phyloP scores from a whole-genome alignment of 163 green algal species.

The Prototheca cutis region DNA sequence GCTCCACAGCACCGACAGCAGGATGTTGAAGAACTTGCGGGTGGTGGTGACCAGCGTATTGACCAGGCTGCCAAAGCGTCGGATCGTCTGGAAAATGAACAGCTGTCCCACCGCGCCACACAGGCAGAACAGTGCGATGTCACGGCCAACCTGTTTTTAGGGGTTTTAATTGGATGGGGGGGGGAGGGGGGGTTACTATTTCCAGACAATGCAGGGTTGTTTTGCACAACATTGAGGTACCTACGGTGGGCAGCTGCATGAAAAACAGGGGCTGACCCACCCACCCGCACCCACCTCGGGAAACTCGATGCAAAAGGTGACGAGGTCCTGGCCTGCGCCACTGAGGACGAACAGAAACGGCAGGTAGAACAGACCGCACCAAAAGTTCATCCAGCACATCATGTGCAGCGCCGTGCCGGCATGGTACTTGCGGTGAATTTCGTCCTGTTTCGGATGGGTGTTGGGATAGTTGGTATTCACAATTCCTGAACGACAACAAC shows the following conservation, averaged over 20 bases:
- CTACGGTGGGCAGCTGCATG: too few relatives aligned
- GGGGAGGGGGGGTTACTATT: too few relatives aligned
- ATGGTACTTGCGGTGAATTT: conserved; percentile 67
- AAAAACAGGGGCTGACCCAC: background rate
- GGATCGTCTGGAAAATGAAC: conserved; percentile 99
- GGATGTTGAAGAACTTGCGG: conserved; percentile 98
- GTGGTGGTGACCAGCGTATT: conserved; percentile 95
- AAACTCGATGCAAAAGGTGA: conserved; percentile 63
- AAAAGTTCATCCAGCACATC: conserved; percentile 99
- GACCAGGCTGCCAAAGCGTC: conserved; percentile 77
- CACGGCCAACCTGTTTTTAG: conserved; percentile 37
- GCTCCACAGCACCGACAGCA: conserved; percentile 73
- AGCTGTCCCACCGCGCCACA: conserved; percentile 91
- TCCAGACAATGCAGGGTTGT: too few relatives aligned
- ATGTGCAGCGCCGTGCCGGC: conserved; percentile 70
- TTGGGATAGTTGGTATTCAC: too few relatives aligned
- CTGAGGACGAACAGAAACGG: conserved; percentile 65
- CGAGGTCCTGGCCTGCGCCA: conserved; percentile 26
- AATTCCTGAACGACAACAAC: too few relatives aligned
- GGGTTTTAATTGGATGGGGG: background rate
- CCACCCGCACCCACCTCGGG: conserved; percentile 23
- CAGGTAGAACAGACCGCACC: conserved; percentile 68
- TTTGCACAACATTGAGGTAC: too few relatives aligned
- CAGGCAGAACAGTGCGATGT: conserved; percentile 88
- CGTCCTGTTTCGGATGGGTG: too few relatives aligned